Conservation (phyloP, 805 yeast genomes). For the Wickerhamiella kazuoi region DNA sequence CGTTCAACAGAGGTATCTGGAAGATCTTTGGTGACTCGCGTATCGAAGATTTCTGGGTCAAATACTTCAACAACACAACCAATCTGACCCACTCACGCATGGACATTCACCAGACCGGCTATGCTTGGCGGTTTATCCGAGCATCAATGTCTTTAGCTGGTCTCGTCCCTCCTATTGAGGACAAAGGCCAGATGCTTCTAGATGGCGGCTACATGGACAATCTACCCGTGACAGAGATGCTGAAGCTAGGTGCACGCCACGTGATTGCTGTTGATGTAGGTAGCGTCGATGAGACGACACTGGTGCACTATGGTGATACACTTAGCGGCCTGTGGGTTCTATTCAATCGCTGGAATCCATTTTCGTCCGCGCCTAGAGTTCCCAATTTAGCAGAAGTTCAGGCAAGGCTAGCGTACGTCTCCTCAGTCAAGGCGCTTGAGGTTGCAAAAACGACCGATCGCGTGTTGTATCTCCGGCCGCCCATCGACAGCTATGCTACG, state of each 20-base stretch:
- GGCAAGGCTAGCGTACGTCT: constrained; percentile 79
- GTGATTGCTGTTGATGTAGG: constrained; percentile 94
- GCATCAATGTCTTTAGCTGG: constrained; percentile 97
- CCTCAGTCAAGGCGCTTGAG: constrained; percentile 85
- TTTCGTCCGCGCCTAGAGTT: constrained; percentile 68
- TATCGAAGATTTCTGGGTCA: constrained; percentile 92
- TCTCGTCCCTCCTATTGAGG: constrained; percentile 65
- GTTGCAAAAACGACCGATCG: constrained; percentile 72
- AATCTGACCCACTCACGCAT: constrained; percentile 86
- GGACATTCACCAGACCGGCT: constrained; percentile 86
- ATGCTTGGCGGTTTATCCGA: constrained; percentile 86
- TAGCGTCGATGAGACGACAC: constrained; percentile 77
- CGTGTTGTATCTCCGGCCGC: constrained; percentile 78
- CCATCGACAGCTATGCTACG: constrained; percentile 81
- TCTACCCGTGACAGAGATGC: constrained; percentile 84
- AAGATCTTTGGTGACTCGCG: constrained; percentile 81
- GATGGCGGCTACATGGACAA: constrained; percentile 97
- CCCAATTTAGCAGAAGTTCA: constrained; percentile 95
- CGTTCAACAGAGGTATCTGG: constrained; percentile 95
- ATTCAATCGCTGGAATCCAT: constrained; percentile 75
- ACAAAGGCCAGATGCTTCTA: constrained; percentile 76
- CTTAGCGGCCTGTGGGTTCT: constrained; percentile 85
- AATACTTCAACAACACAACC: constrained; percentile 76
- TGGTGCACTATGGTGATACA: constrained; percentile 83
- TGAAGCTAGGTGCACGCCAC: constrained; percentile 60